Conservation (phyloP, 176 grass and related monocot genomes). For the Dactylis glomerata region DNA sequence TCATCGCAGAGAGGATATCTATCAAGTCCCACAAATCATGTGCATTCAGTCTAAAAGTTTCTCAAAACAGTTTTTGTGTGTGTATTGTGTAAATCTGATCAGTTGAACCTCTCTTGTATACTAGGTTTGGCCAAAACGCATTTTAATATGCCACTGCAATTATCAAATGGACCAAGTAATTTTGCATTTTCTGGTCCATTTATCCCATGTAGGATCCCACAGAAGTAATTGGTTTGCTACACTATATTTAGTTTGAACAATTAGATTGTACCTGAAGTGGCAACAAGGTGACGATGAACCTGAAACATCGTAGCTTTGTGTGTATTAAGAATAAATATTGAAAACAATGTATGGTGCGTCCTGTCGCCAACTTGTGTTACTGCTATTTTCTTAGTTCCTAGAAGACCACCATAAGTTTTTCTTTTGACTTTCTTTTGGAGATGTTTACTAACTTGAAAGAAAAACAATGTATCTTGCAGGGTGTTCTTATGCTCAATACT, state of each 20-base stretch:
- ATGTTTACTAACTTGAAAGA: constrained; percentile 10
- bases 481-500: constrained; percentile 95
- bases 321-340: background rate
- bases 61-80: background rate
- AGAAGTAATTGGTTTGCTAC: background rate
- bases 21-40: background rate
- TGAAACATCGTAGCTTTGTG: background rate
- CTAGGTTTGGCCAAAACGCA: background rate
- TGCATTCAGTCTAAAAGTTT: background rate
- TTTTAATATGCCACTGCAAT: background rate
- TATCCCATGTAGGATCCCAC: background rate
- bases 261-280: background rate
- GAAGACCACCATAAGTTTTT: background rate
- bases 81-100: background rate
- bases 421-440: background rate
- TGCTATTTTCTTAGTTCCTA: background rate
- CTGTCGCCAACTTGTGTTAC: background rate
- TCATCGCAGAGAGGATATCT: background rate
- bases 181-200: background rate
- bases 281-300: background rate
- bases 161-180: background rate
- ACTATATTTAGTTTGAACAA: background rate
- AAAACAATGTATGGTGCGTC: background rate
- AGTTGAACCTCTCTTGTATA: background rate
- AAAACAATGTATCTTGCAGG: constrained; percentile 51